Percentiles rank a stretch among this genome's conserved stretches.
These are phyloP conservation scores for Fusarium multiceps DNA, from an alignment of 2,329 filamentous ascomycete species.

Conservation along the genomic window DNA sequence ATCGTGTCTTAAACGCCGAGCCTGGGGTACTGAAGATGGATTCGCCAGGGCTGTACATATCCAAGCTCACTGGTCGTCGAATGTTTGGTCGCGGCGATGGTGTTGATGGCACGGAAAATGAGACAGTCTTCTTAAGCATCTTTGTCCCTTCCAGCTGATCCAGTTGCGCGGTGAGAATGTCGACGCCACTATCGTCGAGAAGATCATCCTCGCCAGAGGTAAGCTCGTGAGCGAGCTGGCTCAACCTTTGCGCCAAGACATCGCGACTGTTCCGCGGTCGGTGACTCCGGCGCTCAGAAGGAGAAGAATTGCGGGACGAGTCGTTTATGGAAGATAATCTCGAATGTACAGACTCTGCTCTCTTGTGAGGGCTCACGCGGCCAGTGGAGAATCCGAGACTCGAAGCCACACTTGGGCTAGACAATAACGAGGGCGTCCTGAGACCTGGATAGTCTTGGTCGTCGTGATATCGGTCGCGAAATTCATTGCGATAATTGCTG, in stretches of 20 bases:
- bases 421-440: slow-evolving; percentile 47
- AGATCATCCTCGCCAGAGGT: slow-evolving; percentile 49
- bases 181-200: slow-evolving; percentile 52
- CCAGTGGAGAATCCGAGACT: slow-evolving; percentile 49
- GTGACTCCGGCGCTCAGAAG: slow-evolving; percentile 34
- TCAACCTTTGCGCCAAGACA: slow-evolving; percentile 57
- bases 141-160: slow-evolving; percentile 48
- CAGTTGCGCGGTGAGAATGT: slow-evolving; percentile 53
- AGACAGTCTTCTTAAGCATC: slow-evolving; percentile 38
- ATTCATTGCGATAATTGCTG: slow-evolving; percentile 41
- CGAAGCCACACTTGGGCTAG: slow-evolving; percentile 51
- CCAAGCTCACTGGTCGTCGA: slow-evolving; percentile 40
- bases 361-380: slow-evolving; percentile 49
- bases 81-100: slow-evolving; percentile 34
- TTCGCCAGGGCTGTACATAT: slow-evolving; percentile 45
- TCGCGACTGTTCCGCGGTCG: slow-evolving; percentile 44
- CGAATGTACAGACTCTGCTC: slow-evolving; percentile 44
- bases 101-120: slow-evolving; percentile 37
- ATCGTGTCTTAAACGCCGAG: slow-evolving; percentile 53
- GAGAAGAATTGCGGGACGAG: slow-evolving; percentile 41
- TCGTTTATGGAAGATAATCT: slow-evolving; percentile 37
- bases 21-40: slow-evolving; percentile 52
- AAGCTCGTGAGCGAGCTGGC: slow-evolving; percentile 54
- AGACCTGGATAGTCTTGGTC: slow-evolving; percentile 41
- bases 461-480: slow-evolving; percentile 43